phyloP scores from a whole-genome alignment of 2,329 filamentous ascomycete genomes.

The Thielaviopsis cerberus region DNA sequence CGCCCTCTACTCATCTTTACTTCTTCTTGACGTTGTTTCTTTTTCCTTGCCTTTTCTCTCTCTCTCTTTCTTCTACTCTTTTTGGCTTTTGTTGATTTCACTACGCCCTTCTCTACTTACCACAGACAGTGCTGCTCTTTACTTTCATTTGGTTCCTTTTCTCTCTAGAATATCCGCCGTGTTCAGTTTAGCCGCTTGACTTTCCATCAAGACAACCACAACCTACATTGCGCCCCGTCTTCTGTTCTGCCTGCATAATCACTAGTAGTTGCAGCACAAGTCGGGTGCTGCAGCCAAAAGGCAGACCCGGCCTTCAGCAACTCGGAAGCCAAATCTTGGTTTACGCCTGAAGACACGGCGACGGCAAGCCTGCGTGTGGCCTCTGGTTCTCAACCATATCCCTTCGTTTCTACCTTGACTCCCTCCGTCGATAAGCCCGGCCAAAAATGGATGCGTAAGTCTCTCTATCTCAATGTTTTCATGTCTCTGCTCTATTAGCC shows the following conservation, averaged over 20 bases:
- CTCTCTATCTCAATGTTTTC: too few species aligned
- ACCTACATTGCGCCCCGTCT: too few species aligned
- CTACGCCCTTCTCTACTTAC: not conserved
- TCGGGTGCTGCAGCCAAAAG: not conserved
- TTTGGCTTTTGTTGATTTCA: not conserved
- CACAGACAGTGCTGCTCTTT: not conserved
- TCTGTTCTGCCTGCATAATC: not conserved
- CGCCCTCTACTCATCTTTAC: not conserved
- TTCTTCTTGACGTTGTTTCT: not conserved
- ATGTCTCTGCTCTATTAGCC: not conserved
- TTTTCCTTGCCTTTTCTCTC: not conserved
- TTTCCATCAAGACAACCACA: too few species aligned
- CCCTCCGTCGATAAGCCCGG: too few species aligned
- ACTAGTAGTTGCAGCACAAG: not conserved
- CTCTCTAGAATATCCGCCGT: too few species aligned
- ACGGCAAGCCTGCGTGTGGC: not conserved
- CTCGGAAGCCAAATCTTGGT: not conserved
- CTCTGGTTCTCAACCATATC: not conserved
- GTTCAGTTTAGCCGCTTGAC: too few species aligned
- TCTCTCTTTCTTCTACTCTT: not conserved
- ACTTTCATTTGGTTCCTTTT: not conserved
- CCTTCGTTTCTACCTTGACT: not conserved
- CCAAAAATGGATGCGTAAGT: constrained; percentile 1
- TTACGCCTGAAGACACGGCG: not conserved
- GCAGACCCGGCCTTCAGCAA: not conserved